Evolutionary conservation across 2,329 filamentous ascomycete genomes (phyloP), one percentile per base, ranked within the genome.

Genomic region (Penicillium sp.): DNA sequence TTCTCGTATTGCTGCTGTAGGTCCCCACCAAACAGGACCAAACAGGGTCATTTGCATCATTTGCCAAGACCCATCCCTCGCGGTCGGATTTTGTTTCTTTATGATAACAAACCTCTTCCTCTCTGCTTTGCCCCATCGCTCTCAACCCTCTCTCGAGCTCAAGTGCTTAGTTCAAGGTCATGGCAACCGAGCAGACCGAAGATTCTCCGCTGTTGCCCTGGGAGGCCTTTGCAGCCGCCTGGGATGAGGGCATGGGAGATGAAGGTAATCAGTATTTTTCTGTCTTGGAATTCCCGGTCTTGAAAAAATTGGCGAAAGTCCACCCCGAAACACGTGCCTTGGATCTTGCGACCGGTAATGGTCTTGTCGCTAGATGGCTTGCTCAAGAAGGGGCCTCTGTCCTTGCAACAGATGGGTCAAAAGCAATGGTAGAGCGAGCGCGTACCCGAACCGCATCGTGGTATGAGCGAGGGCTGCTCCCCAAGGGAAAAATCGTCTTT

Each of bases 321-420:
- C 7, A 8, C 10, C 17, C 17, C 18, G 33, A 36, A 37, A 4
- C 39, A 9, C 61, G 61, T 6, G 75, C 75, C 0, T 67, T 81
- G 5, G 78, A 81, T 48, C 66, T 81, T n/a, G 76, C 78, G 3
- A 79, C 76, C 0, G 78, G 78, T 32, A 81, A 80, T 51, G 78
- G 78, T 20, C 70, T 81, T 21, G 72, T 74, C 15, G 75, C 78
- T 13, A 72, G 78, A 18, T 76, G 73, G 69, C 66, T 82, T 13
- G 72, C 70, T 1, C 59, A 59, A 8, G 53, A 67, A 18, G 73
- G 70, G 8, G 69, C 69, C 0, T 49, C 55, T 1, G 75, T 80
- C 10, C 55, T 75, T 3, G 79, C 76, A 1, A 77, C 78, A 1
- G 79, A 81, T 51, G 78, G 73, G 32, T 73, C 72, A 29, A 42